Base-by-base conservation (phyloP, 345 rosid species). In the Erodium maritimum region DNA sequence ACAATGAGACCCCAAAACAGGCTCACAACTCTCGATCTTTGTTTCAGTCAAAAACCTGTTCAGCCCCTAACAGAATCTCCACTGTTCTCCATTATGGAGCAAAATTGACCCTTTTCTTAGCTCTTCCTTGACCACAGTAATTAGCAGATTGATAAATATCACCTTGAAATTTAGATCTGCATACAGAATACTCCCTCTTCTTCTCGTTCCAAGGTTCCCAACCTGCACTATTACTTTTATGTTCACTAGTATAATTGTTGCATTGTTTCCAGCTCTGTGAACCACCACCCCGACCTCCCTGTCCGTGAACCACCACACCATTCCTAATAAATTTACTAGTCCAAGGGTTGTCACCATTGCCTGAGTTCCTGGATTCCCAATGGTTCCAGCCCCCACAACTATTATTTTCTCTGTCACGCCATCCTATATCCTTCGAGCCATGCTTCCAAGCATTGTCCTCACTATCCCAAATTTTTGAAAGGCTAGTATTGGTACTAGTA, bases 121-220 rank as follows among this genome's bases (percentile, higher is more conserved):
- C 55, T 42, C 67, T 59, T 23, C 58, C 66, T n/a, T 37, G 24
- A 24, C 68, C 70, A 74, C 80, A 62, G 23, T 17, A 62, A 25
- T 63, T 61, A 61, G 60, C 66, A 7, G 67, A 55, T 60, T 52
- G 75, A 54, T 68, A 56, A 72, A 67, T 65, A 52, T 70, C 72
- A 58, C 65, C 72, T 24, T 48, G 60, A 61, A 67, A 72, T 72
- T 84, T 73, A 52, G 75, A 61, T 75, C 64, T 74, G 48, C 56
- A 80, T 59, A 71, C 59, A 51, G 70, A 56, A 70, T 67, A 71
- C 73, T 75, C 82, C 67, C 84, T 77, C 73, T 77, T 79, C 69
- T 77, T 54, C 29, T 42, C 65, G 8, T 69, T 71, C 78, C 78
- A 59, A 55, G 72, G 64, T 64, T 75, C 70, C 80, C 80, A 65